Conservation (phyloP, 2,329 filamentous ascomycete species). For the Paraphoma chrysanthemicola region DNA sequence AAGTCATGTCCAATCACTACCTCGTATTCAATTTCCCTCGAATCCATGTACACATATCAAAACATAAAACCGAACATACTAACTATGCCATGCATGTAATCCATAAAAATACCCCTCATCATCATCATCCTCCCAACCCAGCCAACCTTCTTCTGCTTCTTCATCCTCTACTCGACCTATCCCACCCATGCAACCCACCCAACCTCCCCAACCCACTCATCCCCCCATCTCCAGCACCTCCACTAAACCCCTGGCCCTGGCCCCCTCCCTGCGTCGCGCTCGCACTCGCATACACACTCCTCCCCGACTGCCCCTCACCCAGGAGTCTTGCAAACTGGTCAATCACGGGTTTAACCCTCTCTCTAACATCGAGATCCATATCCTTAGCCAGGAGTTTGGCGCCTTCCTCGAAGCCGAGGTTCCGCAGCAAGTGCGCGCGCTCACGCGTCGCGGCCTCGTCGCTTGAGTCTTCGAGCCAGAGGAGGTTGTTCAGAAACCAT, state of each 20-base stretch:
- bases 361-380: conserved; percentile 77
- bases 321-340: conserved; percentile 60
- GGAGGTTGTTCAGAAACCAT: conserved; percentile 85
- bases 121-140: not conserved
- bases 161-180: conserved; percentile 22
- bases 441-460: conserved; percentile 71
- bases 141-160: not conserved
- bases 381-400: conserved; percentile 71
- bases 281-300: not conserved
- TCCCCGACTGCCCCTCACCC: conserved; percentile 8
- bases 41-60: not conserved
- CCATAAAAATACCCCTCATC: not conserved
- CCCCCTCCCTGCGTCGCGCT: not conserved
- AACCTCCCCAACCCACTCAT: conserved; percentile 10
- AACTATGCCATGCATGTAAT: not conserved
- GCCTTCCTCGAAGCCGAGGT: conserved; percentile 73
- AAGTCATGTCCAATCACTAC: not conserved
- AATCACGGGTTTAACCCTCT: conserved; percentile 80
- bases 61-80: not conserved
- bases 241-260: conserved; percentile 11
- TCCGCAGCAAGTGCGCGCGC: conserved; percentile 72
- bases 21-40: not conserved
- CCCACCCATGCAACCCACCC: conserved; percentile 24
- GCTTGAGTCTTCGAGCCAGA: conserved; percentile 76
- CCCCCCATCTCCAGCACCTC: conserved; percentile 7